Evolutionary conservation across 2,329 filamentous ascomycete genomes (phyloP).

Genomic region (Neofusicoccum umdonicola): DNA sequence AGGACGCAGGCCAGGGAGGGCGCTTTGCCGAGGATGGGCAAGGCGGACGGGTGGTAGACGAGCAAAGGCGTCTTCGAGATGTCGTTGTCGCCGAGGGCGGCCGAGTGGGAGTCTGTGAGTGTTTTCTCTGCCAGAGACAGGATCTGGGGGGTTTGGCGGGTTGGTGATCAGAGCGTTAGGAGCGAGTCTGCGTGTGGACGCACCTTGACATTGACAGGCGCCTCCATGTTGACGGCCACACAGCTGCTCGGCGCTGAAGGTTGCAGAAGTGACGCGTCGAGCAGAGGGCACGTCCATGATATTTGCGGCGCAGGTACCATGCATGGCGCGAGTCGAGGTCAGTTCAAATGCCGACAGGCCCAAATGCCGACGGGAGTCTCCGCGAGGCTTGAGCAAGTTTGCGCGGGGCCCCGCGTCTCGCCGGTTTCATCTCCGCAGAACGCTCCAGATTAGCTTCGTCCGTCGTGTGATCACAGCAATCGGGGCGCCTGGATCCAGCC

Average conservation of each 20-base stretch:
- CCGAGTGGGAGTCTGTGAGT: background rate
- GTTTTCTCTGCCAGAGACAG: background rate
- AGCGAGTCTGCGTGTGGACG: background rate
- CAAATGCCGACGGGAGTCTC: background rate
- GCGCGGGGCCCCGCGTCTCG: background rate
- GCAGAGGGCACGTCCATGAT: background rate
- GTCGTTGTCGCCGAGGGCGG: background rate
- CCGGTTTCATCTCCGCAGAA: background rate
- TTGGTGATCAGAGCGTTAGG: background rate
- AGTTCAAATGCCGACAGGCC: background rate
- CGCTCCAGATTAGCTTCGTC: background rate
- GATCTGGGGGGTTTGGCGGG: background rate
- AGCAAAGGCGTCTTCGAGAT: slow-evolving; percentile 1
- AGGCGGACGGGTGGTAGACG: background rate
- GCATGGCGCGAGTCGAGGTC: background rate
- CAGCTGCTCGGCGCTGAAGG: background rate
- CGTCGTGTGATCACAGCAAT: background rate
- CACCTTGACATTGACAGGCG: background rate
- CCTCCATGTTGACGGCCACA: background rate
- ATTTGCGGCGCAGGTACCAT: background rate
- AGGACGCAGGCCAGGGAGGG: slow-evolving; percentile 26
- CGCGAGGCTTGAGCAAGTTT: background rate
- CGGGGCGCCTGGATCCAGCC: background rate
- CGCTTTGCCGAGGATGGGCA: background rate
- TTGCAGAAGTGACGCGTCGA: background rate